Evolutionary conservation across 306 rosid genomes (phyloP), one percentile per base, ranked within the genome.

Genomic region (Echinosophora koreensis): DNA sequence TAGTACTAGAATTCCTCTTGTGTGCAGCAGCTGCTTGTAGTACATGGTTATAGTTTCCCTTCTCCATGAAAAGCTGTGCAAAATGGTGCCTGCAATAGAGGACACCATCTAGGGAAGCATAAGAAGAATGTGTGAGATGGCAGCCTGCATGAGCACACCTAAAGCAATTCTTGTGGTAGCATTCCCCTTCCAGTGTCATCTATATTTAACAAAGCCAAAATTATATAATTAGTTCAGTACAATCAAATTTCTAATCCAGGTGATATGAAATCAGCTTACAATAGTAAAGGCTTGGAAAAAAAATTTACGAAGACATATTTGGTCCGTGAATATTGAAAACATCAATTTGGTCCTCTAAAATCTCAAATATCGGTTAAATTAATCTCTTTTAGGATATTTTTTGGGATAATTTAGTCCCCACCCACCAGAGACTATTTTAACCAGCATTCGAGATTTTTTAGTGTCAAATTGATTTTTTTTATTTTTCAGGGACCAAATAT

Each of bases 91-190:
- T 95, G 72, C 99, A 95, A 82, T 95, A 95, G 66, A 95, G 90
- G 82, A 89, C 88, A 61, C 98, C 98, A 84, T 95, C 97, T 18
- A 95, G 96, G 4, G 98, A 89, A 80, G 91, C 97, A 73, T 92
- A 92, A 58, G 83, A 87, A 56, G 97, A 95, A 50, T 95, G 98
- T 50, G 98, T 95, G 5, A 95, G 83, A 27, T 89, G 68, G 52
- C 98, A 95, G 9, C 98, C 98, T 38, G 88, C 98, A 78, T 92
- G 97, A 77, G 97, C 97, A 87, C 98, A 95, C 90, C 97, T 92
- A 63, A 95, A 95, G 90, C 98, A 95, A 2, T 85, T 66, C 85
- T 87, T 95, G 86, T 95, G 98, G 92, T 59, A 92, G 74, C 92
- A 76, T 65, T 95, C 97, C 8, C 97, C 98, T 84, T 95, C 98